Percentiles rank a stretch among this genome's conserved stretches.
These are phyloP conservation scores for Kodamaea lidongshanica DNA, from an alignment of 805 yeast genomes.

Conservation along the genomic window DNA sequence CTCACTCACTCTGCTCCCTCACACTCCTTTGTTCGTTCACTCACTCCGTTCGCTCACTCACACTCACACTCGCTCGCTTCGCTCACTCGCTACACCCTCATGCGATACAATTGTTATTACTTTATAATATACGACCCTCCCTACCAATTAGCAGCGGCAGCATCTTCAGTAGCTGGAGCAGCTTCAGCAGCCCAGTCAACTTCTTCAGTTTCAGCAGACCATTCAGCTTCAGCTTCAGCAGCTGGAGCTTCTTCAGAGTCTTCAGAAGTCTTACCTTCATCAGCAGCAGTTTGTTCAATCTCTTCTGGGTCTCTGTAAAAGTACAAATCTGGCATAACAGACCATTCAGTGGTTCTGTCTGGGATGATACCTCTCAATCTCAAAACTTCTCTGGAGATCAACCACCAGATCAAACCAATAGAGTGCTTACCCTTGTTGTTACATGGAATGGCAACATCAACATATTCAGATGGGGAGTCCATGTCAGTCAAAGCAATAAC, in stretches of 20 bases:
- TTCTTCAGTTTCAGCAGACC: conserved; percentile 52
- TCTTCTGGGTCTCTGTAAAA: conserved; percentile 99
- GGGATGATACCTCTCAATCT: conserved; percentile 97
- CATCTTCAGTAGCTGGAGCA: conserved; percentile 65
- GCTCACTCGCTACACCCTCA: too few species aligned
- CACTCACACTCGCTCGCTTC: too few species aligned
- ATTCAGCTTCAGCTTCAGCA: conserved; percentile 51
- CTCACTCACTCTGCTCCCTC: too few species aligned
- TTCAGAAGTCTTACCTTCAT: conserved; percentile 47
- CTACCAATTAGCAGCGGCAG: conserved; percentile 54
- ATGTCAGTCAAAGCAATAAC: conserved; percentile 98
- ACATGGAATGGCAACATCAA: conserved; percentile 99
- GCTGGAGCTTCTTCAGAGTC: conserved; percentile 57
- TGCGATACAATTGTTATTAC: too few species aligned
- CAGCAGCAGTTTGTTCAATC: conserved; percentile 73
- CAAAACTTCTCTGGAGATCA: conserved; percentile 97
- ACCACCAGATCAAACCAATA: conserved; percentile 99
- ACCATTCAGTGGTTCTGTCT: conserved; percentile 95
- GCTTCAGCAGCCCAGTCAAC: conserved; percentile 63
- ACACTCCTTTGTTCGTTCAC: too few species aligned
- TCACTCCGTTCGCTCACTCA: too few species aligned
- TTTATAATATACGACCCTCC: conserved; percentile 9
- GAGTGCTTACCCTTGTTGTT: conserved; percentile 99
- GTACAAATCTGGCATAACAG: conserved; percentile 99
- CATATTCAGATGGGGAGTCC: conserved; percentile 98